Base-by-base conservation (phyloP, 768 basidiomycete species). In the Boletus reticulatus region DNA sequence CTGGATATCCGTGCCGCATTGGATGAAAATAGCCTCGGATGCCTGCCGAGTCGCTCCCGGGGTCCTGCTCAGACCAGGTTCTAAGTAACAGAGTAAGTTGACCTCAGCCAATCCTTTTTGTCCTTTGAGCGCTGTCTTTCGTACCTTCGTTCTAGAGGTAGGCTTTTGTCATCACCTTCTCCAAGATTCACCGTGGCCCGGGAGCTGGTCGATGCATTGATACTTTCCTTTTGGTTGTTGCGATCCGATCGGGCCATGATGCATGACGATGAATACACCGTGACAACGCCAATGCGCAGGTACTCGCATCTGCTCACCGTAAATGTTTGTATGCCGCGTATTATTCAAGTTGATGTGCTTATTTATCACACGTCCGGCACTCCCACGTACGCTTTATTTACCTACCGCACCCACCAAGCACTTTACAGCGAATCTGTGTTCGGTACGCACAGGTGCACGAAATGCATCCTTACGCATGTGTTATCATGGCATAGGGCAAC, bases 81-180 rank as follows among this genome's bases (percentile, higher is more conserved):
- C 66, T 1, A 67, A 62, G 46, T 22, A 3, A 22, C 67, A n/a
- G 67, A 69, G 52, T 67, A 67, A 48, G 69, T 67, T 0, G 67
- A 67, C 65, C 65, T 58, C 12, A 58, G 16, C 17, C 65, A 65
- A 50, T 62, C 58, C 56, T n/a, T n/a, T n/a, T n/a, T 49, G 56
- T 69, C 50, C 41, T 62, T n/a, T 54, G 63, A 10, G 22, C 7
- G 2, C 17, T 12, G 9, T 48, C 60, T 19, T 48, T 55, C 17
- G n/a, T 36, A 31, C 29, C 44, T 37, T 50, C 27, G 27, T 29
- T 29, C 27, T 29, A 8, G 27, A 29, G 27, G 8, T 29, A 29
- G 27, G 27, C 9, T 29, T 29, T 67, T 10, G 49, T 50, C 54
- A 37, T 64, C 1, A 29, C 48, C 22, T 64, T 71, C 43, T 57